A percentile compares a stretch with the other conserved stretches of the same genome.
phyloP scores from a whole-genome alignment of 768 basidiomycete genomes.

The Collybia sp. region DNA sequence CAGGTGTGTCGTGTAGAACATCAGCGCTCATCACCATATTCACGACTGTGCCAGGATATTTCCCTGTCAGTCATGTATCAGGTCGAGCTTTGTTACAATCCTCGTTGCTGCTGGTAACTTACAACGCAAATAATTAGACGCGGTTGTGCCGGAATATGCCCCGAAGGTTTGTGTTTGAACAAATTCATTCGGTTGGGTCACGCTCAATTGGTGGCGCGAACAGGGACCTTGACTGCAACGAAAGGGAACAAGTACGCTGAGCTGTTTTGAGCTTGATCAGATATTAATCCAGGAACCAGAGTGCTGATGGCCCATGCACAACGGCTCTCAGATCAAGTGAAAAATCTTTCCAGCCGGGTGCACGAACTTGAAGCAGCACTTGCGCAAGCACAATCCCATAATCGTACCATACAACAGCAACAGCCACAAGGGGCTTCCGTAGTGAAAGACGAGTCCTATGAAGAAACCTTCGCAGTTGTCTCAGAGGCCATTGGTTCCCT shows the following conservation, averaged over 20 bases:
- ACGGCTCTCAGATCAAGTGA: constrained; percentile 42
- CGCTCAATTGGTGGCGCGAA: neutral
- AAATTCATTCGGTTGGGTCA: neutral
- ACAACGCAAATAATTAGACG: constrained; percentile 21
- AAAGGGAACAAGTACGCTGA: constrained; percentile 49
- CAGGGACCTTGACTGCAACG: constrained; percentile 45
- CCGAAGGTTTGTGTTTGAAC: constrained; percentile 30
- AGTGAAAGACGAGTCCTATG: neutral
- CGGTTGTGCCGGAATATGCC: constrained; percentile 49
- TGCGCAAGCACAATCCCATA: constrained; percentile 13
- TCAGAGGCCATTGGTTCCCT: constrained; percentile 42
- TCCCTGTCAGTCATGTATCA: constrained; percentile 51
- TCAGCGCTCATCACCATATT: constrained; percentile 1
- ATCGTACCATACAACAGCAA: neutral
- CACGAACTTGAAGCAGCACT: constrained; percentile 43
- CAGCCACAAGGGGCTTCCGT: neutral
- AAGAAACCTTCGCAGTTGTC: constrained; percentile 20
- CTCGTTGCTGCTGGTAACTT: neutral
- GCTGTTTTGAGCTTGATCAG: neutral
- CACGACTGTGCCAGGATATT: constrained; percentile 29
- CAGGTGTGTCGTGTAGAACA: constrained; percentile 19
- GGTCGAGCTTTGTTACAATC: constrained; percentile 11
- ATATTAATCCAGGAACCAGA: constrained; percentile 18
- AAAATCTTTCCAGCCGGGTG: constrained; percentile 32
- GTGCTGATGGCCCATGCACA: constrained; percentile 49